Percentiles rank a stretch among this genome's conserved stretches.
Conservation (phyloP, 352 stramenopile genomes). For the Phytophthora palmivora region DNA sequence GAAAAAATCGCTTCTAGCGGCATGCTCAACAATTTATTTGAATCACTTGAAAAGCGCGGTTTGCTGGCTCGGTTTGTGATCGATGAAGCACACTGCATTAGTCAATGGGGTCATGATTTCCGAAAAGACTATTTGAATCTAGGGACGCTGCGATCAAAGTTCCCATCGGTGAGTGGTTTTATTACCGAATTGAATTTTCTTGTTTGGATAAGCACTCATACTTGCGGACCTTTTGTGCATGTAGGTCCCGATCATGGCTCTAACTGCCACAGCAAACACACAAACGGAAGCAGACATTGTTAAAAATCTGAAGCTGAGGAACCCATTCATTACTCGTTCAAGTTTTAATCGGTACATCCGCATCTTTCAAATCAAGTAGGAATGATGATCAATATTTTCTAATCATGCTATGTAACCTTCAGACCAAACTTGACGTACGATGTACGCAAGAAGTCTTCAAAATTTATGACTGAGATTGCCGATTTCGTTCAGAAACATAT, state of each 20-base stretch:
- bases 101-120: conserved; percentile 99
- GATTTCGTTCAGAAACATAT: conserved; percentile 81
- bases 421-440: conserved; percentile 89
- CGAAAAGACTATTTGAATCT: conserved; percentile 98
- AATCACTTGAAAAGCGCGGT: conserved; percentile 74
- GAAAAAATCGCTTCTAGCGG: conserved; percentile 95
- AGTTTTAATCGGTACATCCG: conserved; percentile 84
- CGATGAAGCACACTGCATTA: conserved; percentile 97
- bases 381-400: conserved; percentile 2
- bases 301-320: conserved; percentile 72
- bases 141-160: conserved; percentile 91
- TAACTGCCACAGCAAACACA: conserved; percentile 88
- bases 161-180: conserved; percentile 81
- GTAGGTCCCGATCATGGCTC: conserved; percentile 88
- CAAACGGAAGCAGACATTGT: conserved; percentile 88
- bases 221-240: neutral
- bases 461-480: conserved; percentile 84
- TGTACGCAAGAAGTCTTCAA: conserved; percentile 78
- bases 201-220: conserved; percentile 1
- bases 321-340: conserved; percentile 82
- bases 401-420: conserved; percentile 9
- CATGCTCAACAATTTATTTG: conserved; percentile 89
- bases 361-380: neutral
- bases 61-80: conserved; percentile 97
- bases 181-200: neutral